Percentiles rank a stretch among this genome's conserved stretches.
Evolutionary conservation across 1,284 basidiomycete species (phyloP).

Genomic region (Mycena citricolor): DNA sequence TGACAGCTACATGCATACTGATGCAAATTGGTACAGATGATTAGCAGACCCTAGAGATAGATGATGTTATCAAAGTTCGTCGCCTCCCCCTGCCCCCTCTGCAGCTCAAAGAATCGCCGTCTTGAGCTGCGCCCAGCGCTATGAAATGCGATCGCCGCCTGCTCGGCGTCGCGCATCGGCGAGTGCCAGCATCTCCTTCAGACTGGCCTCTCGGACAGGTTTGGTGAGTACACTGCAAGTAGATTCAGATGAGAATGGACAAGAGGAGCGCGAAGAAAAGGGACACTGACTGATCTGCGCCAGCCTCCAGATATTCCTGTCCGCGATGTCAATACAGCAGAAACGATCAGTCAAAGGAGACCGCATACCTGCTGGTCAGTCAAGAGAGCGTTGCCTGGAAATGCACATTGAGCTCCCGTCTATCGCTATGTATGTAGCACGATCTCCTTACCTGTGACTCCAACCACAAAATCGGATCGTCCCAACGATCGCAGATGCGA

Average conservation of each 20-base stretch:
- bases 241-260: background rate
- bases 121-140: too few species aligned
- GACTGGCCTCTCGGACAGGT: slow-evolving; percentile 20
- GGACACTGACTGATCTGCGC: slow-evolving; percentile 19
- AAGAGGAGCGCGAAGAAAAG: background rate
- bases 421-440: slow-evolving; percentile 12
- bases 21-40: too few species aligned
- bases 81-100: too few species aligned
- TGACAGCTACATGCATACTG: too few species aligned
- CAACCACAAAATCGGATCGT: slow-evolving; percentile 74
- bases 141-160: too few species aligned
- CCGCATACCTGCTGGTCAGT: slow-evolving; percentile 29
- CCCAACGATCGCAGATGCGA: slow-evolving; percentile 65
- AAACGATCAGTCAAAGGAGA: background rate
- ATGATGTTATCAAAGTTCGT: too few species aligned
- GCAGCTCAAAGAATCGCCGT: too few species aligned
- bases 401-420: slow-evolving; percentile 23
- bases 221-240: slow-evolving; percentile 18
- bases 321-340: background rate
- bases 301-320: slow-evolving; percentile 22
- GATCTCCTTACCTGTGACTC: slow-evolving; percentile 59
- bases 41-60: too few species aligned
- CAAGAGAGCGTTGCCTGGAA: slow-evolving; percentile 45
- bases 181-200: slow-evolving; percentile 17
- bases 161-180: slow-evolving; percentile 19